These are phyloP conservation scores for Mariannaea elegans DNA, from an alignment of 2,329 filamentous ascomycete genomes.

Conservation along the genomic window DNA sequence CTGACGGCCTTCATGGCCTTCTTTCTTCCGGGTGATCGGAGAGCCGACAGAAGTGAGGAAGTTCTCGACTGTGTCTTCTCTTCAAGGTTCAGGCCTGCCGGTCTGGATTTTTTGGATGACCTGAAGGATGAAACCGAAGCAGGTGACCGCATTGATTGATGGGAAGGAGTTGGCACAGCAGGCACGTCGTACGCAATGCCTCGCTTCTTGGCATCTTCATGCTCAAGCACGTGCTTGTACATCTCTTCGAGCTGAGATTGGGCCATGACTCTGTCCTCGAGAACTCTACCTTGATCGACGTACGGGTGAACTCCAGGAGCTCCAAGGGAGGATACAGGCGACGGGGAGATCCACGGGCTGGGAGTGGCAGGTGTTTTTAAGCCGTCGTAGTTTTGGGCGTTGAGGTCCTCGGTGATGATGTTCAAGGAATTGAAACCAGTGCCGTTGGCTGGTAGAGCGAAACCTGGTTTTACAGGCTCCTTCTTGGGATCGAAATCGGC, in stretches of 20 bases:
- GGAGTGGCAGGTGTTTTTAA: conserved; percentile 30
- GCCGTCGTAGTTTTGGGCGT: conserved; percentile 54
- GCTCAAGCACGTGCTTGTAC: conserved; percentile 91
- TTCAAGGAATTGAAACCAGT: conserved; percentile 23
- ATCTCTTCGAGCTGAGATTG: conserved; percentile 88
- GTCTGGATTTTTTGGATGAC: conserved; percentile 56
- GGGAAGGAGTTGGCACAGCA: conserved; percentile 42
- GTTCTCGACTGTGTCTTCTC: conserved; percentile 65
- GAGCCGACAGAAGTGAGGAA: conserved; percentile 67
- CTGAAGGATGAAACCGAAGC: conserved; percentile 39
- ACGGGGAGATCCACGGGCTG: conserved; percentile 56
- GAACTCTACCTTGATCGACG: conserved; percentile 81
- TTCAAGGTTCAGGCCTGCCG: conserved; percentile 58
- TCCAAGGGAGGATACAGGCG: conserved; percentile 56
- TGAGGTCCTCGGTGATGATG: conserved; percentile 34
- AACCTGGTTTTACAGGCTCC: conserved; percentile 35
- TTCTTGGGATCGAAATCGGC: conserved; percentile 51
- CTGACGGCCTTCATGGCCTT: conserved; percentile 61
- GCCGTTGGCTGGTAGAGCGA: conserved; percentile 21
- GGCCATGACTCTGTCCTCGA: conserved; percentile 76
- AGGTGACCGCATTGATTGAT: conserved; percentile 40
- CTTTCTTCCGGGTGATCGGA: conserved; percentile 65
- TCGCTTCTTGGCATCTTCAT: conserved; percentile 74
- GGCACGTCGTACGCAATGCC: conserved; percentile 60
- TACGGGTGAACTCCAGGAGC: conserved; percentile 70